Base-by-base conservation (phyloP, 1,284 basidiomycete genomes). In the Filobasidium uniguttulatum region DNA sequence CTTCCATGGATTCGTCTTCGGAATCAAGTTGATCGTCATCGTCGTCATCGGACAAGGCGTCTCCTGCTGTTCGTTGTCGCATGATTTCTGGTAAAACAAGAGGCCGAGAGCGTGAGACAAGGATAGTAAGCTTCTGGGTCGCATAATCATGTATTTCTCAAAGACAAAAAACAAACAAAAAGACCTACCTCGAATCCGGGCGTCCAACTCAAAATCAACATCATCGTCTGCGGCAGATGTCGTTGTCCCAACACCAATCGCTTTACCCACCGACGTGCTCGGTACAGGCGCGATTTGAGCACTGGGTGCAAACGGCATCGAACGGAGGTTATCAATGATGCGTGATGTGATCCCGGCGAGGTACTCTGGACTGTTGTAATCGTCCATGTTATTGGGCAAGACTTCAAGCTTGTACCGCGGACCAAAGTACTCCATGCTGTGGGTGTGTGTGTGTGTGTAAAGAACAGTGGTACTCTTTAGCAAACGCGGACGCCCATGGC, bases 341-440 rank as follows among this genome's bases (percentile, higher is more conserved):
- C 48, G 37, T 22, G 26, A n/a, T 30, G 36, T 49, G 19, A 75
- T 78, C 15, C 73, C 71, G 57, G 94, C 82, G 19, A 98, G 70
- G 43, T 86, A 87, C 60, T 90, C 83, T 57, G 78, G 79, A 49
- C 83, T 70, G 65, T 98, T 98, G 62, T 86, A 71, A 65, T 98
- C 89, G 55, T 94, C 90, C 82, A 94, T 88, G 63, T 96, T 96
- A 57, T 84, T 97, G 53, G 77, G 76, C 9, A 82, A 76, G 2
- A 98, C 91, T 61, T 96, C 89, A 26, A 98, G 75, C 58, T 91
- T 78, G 71, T 93, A 98, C 52, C 90, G 76, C 12, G 94, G 94
- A 0, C 91, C 93, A 67, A 91, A 98, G 81, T 91, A 98, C 66
- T 97, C 91, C 65, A 96, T 87, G 68, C 67, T 68, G 55, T 20